Base-by-base conservation (phyloP, 192 early-diverging fungal species). In the Allomyces arbusculus region DNA sequence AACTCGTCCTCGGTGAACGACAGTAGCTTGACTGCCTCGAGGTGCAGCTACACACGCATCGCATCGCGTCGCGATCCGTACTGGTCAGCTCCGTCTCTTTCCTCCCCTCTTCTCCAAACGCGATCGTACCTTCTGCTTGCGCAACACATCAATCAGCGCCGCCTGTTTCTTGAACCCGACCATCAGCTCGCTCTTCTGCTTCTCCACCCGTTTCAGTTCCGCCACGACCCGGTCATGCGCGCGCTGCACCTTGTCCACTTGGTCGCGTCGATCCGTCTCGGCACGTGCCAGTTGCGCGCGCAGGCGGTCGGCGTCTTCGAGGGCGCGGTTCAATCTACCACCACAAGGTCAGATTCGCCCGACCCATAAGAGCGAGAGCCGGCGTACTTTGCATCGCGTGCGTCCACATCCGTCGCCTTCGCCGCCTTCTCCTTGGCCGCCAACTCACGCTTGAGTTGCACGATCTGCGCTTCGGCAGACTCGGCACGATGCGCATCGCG, bases 1-100 rank as follows among this genome's bases (percentile, higher is more conserved):
- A 80, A 80, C 44, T 80, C 79, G 22, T 80, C 73, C 62, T 80
- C 79, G 19, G 72, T 77, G 73, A 80, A 79, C 25, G 77, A 63
- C 64, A 80, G 58, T 10, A 80, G 24, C 68, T 78, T 80, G 44
- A 74, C 76, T 25, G 77, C 68, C 65, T 79, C 78, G 40, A 79
- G 23, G 65, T 79, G 78, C 65, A 79, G 72, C 78, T 79, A 64
- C 24, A 62, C 44, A 5, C 23, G 24, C 24, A 23, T 67, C 26
- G 26, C n/a, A n/a, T n/a, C n/a, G n/a, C n/a, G n/a, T n/a, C n/a
- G n/a, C 33, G 33, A 40, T 40, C 33, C 33, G 33, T 8, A 8
- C 33, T 7, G 5, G 12, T 58, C 12, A 58, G 50, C 16, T 58
- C 58, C 33, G 43, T 2, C 24, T 28, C 26, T 1, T 4, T 4